Conservation (phyloP, 495 filamentous ascomycete species). For the Penicillium steckii region DNA sequence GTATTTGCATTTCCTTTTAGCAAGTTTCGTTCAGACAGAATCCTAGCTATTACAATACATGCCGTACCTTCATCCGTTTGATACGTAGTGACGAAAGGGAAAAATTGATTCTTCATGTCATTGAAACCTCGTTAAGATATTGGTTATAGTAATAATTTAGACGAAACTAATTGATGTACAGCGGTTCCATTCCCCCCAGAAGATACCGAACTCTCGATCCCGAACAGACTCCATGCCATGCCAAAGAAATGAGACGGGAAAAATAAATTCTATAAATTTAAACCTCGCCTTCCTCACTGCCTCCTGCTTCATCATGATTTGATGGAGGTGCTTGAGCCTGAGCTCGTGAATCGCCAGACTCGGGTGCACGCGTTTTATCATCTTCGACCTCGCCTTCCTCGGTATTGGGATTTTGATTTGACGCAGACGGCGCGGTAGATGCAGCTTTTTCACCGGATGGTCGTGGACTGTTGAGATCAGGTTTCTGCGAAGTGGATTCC, state of each 20-base stretch:
- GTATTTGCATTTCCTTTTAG: background rate
- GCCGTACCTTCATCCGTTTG: too few relatives aligned
- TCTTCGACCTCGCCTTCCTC: constrained; percentile 14
- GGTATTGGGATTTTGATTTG: constrained; percentile 9
- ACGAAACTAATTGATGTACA: constrained; percentile 17
- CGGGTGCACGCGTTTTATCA: background rate
- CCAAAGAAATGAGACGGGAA: background rate
- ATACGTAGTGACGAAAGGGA: too few relatives aligned
- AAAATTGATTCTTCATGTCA: constrained; percentile 6
- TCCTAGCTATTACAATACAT: too few relatives aligned
- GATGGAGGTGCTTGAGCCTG: background rate
- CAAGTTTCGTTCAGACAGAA: too few relatives aligned
- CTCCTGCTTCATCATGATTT: constrained; percentile 29
- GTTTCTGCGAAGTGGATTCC: background rate
- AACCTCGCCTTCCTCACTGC: constrained; percentile 47
- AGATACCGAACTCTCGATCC: background rate
- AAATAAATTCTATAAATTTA: constrained; percentile 10
- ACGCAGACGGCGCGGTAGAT: background rate
- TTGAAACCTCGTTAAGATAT: background rate
- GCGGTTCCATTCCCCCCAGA: background rate
- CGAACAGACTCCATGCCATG: background rate
- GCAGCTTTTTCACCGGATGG: background rate
- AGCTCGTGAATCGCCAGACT: background rate
- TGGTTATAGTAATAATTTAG: background rate
- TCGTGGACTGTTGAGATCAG: background rate